Conservation (phyloP, 805 yeast genomes). For the Wickerhamiella kazuoi region DNA sequence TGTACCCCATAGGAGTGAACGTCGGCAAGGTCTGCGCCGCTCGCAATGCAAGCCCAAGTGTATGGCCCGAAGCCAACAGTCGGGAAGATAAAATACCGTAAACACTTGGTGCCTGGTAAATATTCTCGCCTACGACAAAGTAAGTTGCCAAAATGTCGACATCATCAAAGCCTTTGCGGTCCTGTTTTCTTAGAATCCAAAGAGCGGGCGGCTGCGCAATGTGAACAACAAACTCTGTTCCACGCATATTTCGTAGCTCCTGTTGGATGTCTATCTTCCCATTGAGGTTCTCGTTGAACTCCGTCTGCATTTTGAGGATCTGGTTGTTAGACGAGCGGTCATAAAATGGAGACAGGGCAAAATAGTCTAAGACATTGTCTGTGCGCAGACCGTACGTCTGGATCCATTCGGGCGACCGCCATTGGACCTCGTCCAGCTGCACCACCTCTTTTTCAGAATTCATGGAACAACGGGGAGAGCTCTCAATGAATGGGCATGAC, state of each 20-base stretch:
- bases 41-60: conserved; percentile 31
- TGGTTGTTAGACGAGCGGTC: conserved; percentile 90
- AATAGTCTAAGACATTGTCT: conserved; percentile 82
- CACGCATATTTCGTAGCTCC: conserved; percentile 61
- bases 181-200: conserved; percentile 79
- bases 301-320: conserved; percentile 87
- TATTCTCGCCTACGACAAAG: conserved; percentile 79
- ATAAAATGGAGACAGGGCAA: conserved; percentile 85
- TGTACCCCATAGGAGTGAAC: conserved; percentile 46
- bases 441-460: conserved; percentile 2
- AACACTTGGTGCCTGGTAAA: conserved; percentile 74
- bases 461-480: background rate
- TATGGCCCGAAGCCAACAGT: conserved; percentile 32
- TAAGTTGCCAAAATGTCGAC: conserved; percentile 51
- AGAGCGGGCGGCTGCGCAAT: conserved; percentile 73
- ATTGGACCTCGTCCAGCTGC: conserved; percentile 69
- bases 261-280: conserved; percentile 27
- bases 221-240: conserved; percentile 66
- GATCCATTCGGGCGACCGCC: conserved; percentile 97
- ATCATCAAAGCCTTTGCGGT: conserved; percentile 36
- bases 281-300: conserved; percentile 41
- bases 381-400: conserved; percentile 68
- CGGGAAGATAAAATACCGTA: conserved; percentile 59
- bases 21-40: conserved; percentile 31
- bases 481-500: too few species aligned